A percentile compares a stretch with the other conserved stretches of the same genome.
Evolutionary conservation across 139 green algal species (phyloP).

Genomic region (Auxenochlorella protothecoides): DNA sequence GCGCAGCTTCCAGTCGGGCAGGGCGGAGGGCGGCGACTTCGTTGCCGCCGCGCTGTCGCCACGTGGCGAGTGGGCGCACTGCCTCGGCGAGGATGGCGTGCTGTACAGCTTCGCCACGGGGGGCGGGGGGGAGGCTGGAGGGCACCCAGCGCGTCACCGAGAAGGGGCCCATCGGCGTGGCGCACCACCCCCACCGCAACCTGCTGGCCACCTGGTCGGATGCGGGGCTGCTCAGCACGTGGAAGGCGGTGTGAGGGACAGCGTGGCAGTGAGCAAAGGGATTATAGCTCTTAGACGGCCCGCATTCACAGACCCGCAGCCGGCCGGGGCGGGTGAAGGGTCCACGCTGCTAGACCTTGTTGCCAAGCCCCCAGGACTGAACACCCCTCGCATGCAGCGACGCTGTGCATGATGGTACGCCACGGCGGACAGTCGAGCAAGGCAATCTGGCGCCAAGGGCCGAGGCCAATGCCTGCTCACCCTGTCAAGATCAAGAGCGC

Average conservation of each 20-base stretch:
- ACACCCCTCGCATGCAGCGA: neutral
- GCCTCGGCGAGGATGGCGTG: conserved; percentile 70
- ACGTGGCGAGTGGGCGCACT: conserved; percentile 82
- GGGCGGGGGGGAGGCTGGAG: neutral
- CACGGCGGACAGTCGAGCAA: neutral
- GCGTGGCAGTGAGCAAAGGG: no score
- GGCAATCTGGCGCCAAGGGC: no score
- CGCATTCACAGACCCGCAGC: no score
- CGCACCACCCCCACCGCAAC: conserved; percentile 88
- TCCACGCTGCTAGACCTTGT: neutral
- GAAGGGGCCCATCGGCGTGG: conserved; percentile 77
- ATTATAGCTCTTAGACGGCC: no score
- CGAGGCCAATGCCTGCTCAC: no score
- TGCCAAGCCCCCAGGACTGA: neutral
- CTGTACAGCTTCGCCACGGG: conserved; percentile 66
- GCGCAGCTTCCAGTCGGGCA: conserved; percentile 57
- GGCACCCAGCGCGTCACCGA: conserved; percentile 36
- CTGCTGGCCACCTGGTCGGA: conserved; percentile 76
- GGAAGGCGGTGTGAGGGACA: conserved; percentile 27
- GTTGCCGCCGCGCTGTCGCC: conserved; percentile 45
- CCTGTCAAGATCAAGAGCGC: no score
- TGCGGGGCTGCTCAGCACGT: conserved; percentile 76
- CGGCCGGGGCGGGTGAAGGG: neutral
- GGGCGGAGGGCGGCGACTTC: conserved; percentile 11
- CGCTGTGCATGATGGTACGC: neutral